A percentile compares a stretch with the other conserved stretches of the same genome.
These are phyloP conservation scores for Kingdonia uniflora DNA, from an alignment of 164 flowering plant genomes.

Conservation along the genomic window DNA sequence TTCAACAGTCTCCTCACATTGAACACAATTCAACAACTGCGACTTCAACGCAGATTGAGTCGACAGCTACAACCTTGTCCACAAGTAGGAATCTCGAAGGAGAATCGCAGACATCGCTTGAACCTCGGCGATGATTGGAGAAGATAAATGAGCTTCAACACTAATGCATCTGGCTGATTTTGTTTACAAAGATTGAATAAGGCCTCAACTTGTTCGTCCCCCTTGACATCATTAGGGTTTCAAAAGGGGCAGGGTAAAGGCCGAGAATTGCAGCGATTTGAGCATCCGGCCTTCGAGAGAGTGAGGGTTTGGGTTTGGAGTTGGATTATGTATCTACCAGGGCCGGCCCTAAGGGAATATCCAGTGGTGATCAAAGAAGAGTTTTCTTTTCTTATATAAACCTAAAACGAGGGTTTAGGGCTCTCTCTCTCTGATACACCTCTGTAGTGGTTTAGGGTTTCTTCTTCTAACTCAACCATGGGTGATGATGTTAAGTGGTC, in stretches of 20 bases:
- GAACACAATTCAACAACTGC: conserved; percentile 45
- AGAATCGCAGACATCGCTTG: conserved; percentile 95
- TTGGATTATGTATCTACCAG: too few relatives aligned
- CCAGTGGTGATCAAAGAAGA: too few relatives aligned
- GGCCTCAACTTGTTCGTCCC: conserved; percentile 72
- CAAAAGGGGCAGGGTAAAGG: conserved; percentile 67
- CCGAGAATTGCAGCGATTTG: conserved; percentile 65
- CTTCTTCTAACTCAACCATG: too few relatives aligned
- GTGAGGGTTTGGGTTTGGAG: conserved; percentile 9
- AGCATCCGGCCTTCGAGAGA: conserved; percentile 40
- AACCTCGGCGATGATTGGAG: conserved; percentile 69
- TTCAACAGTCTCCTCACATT: conserved; percentile 52
- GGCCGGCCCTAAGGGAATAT: too few relatives aligned
- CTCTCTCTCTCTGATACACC: too few relatives aligned
- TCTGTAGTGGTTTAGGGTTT: too few relatives aligned
- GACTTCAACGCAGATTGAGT: conserved; percentile 73
- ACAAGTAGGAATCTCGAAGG: conserved; percentile 76
- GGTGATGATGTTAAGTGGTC: too few relatives aligned
- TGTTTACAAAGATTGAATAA: conserved; percentile 74
- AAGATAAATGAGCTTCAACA: conserved; percentile 62
- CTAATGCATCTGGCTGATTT: conserved; percentile 64
- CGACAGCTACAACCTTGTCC: conserved; percentile 62
- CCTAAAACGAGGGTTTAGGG: too few relatives aligned
- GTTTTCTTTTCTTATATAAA: too few relatives aligned
- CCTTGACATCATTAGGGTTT: conserved; percentile 73